These are phyloP conservation scores for Cutaneotrichosporon cavernicola DNA, from an alignment of 1,284 basidiomycete genomes.

Conservation along the genomic window DNA sequence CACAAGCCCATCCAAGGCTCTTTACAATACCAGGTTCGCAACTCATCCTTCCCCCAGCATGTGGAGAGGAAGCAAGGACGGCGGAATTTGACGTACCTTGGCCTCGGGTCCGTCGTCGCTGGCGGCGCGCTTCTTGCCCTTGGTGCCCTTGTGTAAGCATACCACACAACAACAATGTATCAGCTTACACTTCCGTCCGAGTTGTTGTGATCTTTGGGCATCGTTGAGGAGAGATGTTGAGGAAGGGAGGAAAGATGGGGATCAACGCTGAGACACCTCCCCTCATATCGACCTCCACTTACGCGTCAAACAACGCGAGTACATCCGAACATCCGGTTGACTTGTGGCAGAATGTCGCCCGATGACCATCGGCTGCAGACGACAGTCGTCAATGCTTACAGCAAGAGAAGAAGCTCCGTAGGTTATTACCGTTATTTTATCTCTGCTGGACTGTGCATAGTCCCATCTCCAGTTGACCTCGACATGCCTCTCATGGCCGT, in stretches of 20 bases:
- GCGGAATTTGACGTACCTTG: neutral
- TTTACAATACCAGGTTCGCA: neutral
- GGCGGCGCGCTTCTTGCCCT: conserved; percentile 7
- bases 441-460: too few relatives aligned
- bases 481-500: too few relatives aligned
- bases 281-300: neutral
- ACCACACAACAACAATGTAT: too few relatives aligned
- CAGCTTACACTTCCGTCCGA: neutral
- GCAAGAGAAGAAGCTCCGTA: too few relatives aligned
- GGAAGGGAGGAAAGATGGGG: neutral
- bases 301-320: neutral
- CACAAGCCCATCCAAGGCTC: neutral
- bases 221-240: neutral
- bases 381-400: too few relatives aligned
- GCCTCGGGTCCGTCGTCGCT: neutral
- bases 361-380: too few relatives aligned
- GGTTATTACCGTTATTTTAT: too few relatives aligned
- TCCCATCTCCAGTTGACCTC: too few relatives aligned
- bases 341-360: too few relatives aligned
- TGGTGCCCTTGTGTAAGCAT: neutral
- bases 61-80: neutral
- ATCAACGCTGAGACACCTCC: neutral
- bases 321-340: neutral
- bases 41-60: neutral
- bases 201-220: conserved; percentile 8